Conservation (phyloP, 257 asterid genomes). For the Fraxinus excelsior region DNA sequence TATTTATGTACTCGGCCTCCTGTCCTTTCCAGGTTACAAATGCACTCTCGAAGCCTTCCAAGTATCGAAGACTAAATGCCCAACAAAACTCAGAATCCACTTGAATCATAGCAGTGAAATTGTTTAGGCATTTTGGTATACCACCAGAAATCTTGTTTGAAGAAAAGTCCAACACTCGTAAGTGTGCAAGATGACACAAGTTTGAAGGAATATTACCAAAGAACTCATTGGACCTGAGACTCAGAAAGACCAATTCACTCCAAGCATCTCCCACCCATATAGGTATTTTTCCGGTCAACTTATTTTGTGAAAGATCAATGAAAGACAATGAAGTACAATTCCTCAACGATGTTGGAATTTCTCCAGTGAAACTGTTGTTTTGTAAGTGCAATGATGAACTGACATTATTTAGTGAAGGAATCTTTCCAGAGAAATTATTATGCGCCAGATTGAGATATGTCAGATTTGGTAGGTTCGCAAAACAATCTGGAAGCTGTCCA, state of each 20-base stretch:
- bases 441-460: conserved; percentile 10
- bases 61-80: rapidly evolving
- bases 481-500: conserved; percentile 30
- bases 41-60: background rate
- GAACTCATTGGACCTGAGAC: conserved; percentile 2
- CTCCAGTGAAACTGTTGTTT: conserved; percentile 19
- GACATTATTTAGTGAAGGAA: background rate
- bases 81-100: background rate
- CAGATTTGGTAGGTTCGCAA: background rate
- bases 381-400: background rate
- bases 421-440: conserved; percentile 15
- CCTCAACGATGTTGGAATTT: conserved; percentile 6
- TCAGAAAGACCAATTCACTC: background rate
- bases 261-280: background rate
- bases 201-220: conserved; percentile 1
- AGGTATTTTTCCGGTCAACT: conserved; percentile 1
- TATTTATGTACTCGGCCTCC: background rate
- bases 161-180: conserved; percentile 31
- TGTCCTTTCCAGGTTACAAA: conserved; percentile 5
- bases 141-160: conserved; percentile 22
- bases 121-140: conserved; percentile 27
- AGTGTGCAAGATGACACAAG: conserved; percentile 12
- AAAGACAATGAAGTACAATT: background rate
- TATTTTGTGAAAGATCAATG: conserved; percentile 18
- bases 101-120: background rate